Evolutionary conservation across 106 monocot genomes (phyloP), one percentile per base, ranked within the genome.

Genomic region (Platanthera guangdongensis): DNA sequence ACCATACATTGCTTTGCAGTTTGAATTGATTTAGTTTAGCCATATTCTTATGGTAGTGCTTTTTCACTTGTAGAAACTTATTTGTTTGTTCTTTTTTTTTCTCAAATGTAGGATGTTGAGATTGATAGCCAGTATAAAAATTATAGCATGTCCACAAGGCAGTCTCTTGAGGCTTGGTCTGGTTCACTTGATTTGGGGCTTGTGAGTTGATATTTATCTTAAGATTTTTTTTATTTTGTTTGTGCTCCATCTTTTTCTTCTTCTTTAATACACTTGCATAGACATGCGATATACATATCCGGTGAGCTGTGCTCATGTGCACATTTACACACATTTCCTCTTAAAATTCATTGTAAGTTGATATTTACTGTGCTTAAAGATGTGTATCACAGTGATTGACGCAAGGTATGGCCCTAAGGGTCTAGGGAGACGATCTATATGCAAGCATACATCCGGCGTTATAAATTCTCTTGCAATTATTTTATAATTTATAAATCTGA

Each of bases 81-180:
- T 54, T 30, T 53, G 21, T n/a, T 30, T 82, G 47, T 74, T 62
- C 21, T 16, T 76, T 47, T 11, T 62, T 30, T 74, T 30, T 74
- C 68, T 55, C 62, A 75, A 50, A 52, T 77, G 68, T 77, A 97
- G 96, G 93, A 91, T 52, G 76, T 97, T 76, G 93, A 97, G 57
- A 88, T 97, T 79, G 83, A 87, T 77, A 86, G 19, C 46, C 75
- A 80, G 46, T 97, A 91, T 80, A 89, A 84, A 86, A 88, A 75
- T 57, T 97, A 91, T 77, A 97, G 87, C 54, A 73, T 69, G 25
- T 79, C 86, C 74, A 97, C 93, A 65, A 89, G 91, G 82, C 88
- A 86, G 77, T 97, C 96, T 82, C 88, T 97, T 83, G 89, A 91
- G 82, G 84, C 89, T 4, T 97, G 96, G 96, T 62, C 83, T 77